Evolutionary conservation across 371 early-diverging fungal species (phyloP), one percentile per base, ranked within the genome.

Genomic region (Mucor circinelloides): DNA sequence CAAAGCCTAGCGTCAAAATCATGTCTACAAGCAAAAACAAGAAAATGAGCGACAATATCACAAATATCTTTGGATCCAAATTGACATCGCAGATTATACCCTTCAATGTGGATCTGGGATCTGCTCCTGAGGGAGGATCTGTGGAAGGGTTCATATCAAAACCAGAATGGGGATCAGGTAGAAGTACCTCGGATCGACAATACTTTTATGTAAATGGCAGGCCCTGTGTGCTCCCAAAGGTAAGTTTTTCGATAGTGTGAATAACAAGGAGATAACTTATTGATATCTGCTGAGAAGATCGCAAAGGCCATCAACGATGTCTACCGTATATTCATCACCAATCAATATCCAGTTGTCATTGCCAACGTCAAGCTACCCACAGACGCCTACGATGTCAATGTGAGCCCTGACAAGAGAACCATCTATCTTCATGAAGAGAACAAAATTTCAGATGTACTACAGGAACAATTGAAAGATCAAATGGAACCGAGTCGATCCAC

Each of bases 351-450:
- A 0, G 84, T 94, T n/a, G 66, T 92, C 28, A 82, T 95, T 25
- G 84, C 91, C n/a, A 82, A 92, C 62, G 65, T 98, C 4, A 65
- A 74, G 12, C 64, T 96, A 55, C 79, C 86, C 1, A 81, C 90
- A 7, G 82, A 76, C 59, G 66, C 69, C 13, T 86, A 84, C 73
- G 99, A 98, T 81, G 94, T 96, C 21, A 98, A 98, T 66, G 88
- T 98, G 28, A 95, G 94, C 17, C 99, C 99, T 6, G 95, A 98
- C 73, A 98, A 98, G 72, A 86, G 98, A 38, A 95, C 93, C 0
- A 83, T 97, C 6, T 81, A 95, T 61, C 64, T 98, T 4, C 92
- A 95, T 57, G 71, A 92, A 52, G 98, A 97, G 55, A 38, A 8
- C 12, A 61, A 64, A 38, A 56, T 71, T 48, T 36, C 34, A 10